Conservation (phyloP, 305 asterid species). For the Fraxinus xanthoxyloides region DNA sequence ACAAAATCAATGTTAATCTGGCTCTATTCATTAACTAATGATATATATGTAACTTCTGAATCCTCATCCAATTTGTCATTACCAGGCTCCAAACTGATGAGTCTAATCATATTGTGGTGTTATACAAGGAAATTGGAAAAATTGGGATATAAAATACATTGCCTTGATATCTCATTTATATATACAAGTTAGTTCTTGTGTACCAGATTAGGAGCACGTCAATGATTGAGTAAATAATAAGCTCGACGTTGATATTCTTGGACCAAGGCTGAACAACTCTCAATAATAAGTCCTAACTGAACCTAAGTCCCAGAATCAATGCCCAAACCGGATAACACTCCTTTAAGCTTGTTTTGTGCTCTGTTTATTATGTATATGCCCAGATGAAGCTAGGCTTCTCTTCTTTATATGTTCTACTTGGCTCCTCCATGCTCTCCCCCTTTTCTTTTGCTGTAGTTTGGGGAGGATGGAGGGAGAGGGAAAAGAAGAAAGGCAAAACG, state of each 20-base stretch:
- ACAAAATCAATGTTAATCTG: background rate
- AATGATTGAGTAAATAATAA: background rate
- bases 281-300: background rate
- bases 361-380: background rate
- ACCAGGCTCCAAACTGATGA: background rate
- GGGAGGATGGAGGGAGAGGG: background rate
- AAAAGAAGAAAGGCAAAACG: background rate
- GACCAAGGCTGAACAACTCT: background rate
- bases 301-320: background rate
- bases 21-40: background rate
- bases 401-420: background rate
- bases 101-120: background rate
- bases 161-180: background rate
- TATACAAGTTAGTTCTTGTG: background rate
- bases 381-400: background rate
- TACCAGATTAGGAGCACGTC: background rate
- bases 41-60: background rate
- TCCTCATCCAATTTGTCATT: background rate
- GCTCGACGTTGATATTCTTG: background rate
- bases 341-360: background rate
- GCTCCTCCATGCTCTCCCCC: background rate
- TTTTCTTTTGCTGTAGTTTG: background rate
- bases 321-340: background rate
- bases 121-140: background rate
- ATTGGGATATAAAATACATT: background rate